A percentile compares a stretch with the other conserved stretches of the same genome.
Evolutionary conservation across 1,139 yeast species (phyloP).

Genomic region (Pichia sp.): DNA sequence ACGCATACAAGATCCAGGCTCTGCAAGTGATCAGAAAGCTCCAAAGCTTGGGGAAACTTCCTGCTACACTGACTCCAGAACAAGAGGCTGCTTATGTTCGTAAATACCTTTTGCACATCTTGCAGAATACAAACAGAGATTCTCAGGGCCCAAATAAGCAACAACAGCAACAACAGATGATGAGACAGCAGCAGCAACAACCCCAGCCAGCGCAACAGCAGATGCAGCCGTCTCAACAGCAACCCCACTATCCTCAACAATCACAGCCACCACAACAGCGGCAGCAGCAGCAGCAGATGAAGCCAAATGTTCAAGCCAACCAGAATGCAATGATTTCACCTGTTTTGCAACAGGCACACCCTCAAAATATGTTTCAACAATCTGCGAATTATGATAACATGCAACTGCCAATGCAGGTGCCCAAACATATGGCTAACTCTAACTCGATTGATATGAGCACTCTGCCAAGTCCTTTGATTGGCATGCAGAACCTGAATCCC

Average conservation of each 20-base stretch:
- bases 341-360: not conserved
- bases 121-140: slow-evolving; percentile 19
- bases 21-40: slow-evolving; percentile 34
- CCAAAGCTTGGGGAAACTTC: slow-evolving; percentile 34
- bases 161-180: slow-evolving; percentile 24
- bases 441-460: slow-evolving; percentile 5
- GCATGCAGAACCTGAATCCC: slow-evolving; percentile 11
- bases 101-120: slow-evolving; percentile 32
- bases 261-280: not conserved
- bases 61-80: slow-evolving; percentile 33
- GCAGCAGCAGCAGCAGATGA: slow-evolving; percentile 14
- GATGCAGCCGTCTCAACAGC: slow-evolving; percentile 13
- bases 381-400: not conserved
- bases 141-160: slow-evolving; percentile 17
- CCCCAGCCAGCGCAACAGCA: slow-evolving; percentile 24
- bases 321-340: slow-evolving; percentile 1
- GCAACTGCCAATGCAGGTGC: slow-evolving; percentile 1
- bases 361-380: slow-evolving; percentile 1
- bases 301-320: slow-evolving; percentile 1
- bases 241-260: slow-evolving; percentile 7
- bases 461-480: slow-evolving; percentile 12
- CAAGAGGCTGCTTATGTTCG: slow-evolving; percentile 40
- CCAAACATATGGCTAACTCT: not conserved
- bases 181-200: slow-evolving; percentile 19
- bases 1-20: slow-evolving; percentile 36